phyloP scores from a whole-genome alignment of 73 alveolate species.

The Paramecium bursaria region DNA sequence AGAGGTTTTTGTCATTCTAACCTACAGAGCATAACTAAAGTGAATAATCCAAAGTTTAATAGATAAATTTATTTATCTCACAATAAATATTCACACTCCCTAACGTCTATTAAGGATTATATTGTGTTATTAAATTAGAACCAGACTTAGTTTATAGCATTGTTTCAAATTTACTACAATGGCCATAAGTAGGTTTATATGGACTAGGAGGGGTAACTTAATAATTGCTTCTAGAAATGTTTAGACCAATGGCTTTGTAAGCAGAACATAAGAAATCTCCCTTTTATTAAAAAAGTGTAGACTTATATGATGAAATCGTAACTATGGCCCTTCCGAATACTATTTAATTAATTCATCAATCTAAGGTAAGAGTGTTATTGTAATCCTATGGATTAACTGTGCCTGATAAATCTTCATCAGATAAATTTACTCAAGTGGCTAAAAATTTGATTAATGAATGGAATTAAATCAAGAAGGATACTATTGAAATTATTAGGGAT shows the following conservation, averaged over 20 bases:
- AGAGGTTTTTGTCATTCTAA: constrained; percentile 41
- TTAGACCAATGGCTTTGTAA: constrained; percentile 58
- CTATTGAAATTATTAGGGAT: constrained; percentile 6
- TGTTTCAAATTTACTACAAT: constrained; percentile 3
- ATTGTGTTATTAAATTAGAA: constrained; percentile 2
- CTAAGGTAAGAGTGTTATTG: constrained; percentile 28
- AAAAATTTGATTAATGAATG: not conserved
- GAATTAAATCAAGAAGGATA: not conserved
- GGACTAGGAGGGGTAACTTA: constrained; percentile 43
- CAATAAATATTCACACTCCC: constrained; percentile 26
- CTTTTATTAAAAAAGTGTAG: not conserved
- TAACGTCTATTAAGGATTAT: constrained; percentile 25
- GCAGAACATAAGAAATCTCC: constrained; percentile 52
- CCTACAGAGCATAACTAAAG: constrained; percentile 46
- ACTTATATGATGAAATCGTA: constrained; percentile 31
- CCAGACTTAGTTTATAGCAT: constrained; percentile 47
- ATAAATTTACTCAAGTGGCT: constrained; percentile 34
- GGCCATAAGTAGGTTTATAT: constrained; percentile 54
- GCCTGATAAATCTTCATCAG: constrained; percentile 60
- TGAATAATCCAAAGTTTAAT: constrained; percentile 1
- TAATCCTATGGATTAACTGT: constrained; percentile 10
- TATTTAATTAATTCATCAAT: constrained; percentile 26
- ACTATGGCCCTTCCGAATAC: constrained; percentile 61
- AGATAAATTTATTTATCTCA: constrained; percentile 9
- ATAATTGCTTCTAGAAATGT: constrained; percentile 31